A percentile compares a stretch with the other conserved stretches of the same genome.
These are phyloP conservation scores for Diaporthe aspalathi DNA, from an alignment of 2,329 filamentous ascomycete species.

Conservation along the genomic window DNA sequence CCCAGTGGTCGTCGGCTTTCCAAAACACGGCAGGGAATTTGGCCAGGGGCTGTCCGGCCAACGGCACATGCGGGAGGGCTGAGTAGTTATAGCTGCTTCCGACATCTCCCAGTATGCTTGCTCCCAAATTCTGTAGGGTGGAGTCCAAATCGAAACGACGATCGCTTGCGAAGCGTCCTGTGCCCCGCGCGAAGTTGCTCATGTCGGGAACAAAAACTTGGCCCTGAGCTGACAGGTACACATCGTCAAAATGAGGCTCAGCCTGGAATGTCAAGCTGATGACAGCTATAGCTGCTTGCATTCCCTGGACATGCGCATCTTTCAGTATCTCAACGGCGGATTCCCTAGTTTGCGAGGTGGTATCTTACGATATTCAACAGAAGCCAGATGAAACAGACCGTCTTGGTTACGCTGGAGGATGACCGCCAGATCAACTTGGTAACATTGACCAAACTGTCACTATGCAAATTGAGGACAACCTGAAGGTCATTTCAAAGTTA, in stretches of 20 bases:
- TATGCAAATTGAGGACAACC: constrained; percentile 17
- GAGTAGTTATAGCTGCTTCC: constrained; percentile 4
- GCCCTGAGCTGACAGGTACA: not conserved
- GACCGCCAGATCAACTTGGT: constrained; percentile 14
- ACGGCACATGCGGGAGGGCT: not conserved
- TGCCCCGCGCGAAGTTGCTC: constrained; percentile 22
- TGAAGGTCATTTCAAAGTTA: not conserved
- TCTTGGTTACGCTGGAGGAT: not conserved
- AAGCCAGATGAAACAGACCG: not conserved
- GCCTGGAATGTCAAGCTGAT: constrained; percentile 17
- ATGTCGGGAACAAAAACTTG: not conserved
- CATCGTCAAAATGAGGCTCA: constrained; percentile 14
- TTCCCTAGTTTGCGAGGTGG: too few relatives aligned
- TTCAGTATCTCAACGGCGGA: not conserved
- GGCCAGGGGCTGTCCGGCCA: not conserved
- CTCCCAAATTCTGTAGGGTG: constrained; percentile 1
- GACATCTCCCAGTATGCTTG: constrained; percentile 10
- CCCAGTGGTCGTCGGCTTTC: constrained; percentile 7
- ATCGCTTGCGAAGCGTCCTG: not conserved
- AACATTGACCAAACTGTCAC: constrained; percentile 10
- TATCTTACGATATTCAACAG: constrained; percentile 2
- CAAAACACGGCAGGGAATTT: constrained; percentile 6
- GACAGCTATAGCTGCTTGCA: constrained; percentile 13
- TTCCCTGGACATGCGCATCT: not conserved
- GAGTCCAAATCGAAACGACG: not conserved